Evolutionary conservation across 176 grass and related monocot species (phyloP).

Genomic region (Oryza punctata): DNA sequence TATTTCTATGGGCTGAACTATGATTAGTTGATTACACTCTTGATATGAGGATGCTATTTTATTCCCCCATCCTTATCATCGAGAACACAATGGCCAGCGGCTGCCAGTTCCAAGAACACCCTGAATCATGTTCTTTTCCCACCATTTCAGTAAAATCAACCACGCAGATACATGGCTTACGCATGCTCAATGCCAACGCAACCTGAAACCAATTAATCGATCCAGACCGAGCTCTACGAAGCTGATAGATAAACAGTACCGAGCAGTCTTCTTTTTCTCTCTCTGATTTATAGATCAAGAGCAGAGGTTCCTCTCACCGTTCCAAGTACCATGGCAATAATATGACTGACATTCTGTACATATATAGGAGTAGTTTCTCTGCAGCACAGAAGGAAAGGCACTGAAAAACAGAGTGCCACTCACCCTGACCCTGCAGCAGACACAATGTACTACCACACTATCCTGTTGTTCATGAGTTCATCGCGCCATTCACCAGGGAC

Average conservation of each 20-base stretch:
- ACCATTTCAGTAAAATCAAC: conserved; percentile 34
- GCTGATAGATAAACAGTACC: not conserved
- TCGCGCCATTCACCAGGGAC: not conserved
- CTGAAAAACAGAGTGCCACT: conserved; percentile 19
- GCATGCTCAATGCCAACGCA: conserved; percentile 7
- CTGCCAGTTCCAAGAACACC: conserved; percentile 35
- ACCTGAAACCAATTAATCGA: not conserved
- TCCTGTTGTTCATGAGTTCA: not conserved
- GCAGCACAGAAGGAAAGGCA: conserved; percentile 21
- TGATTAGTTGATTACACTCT: conserved; percentile 30
- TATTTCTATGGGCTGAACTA: conserved; percentile 26
- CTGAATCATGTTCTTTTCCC: conserved; percentile 53
- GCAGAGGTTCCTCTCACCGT: not conserved
- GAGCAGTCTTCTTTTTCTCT: not conserved
- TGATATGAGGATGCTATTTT: conserved; percentile 51
- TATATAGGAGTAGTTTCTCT: not conserved
- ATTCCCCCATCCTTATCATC: not conserved
- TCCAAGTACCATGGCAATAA: not conserved
- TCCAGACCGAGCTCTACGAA: not conserved
- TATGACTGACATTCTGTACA: not conserved
- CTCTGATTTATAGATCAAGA: not conserved
- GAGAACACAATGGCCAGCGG: conserved; percentile 26
- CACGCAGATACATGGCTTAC: not conserved
- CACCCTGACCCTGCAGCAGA: not conserved
- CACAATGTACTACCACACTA: not conserved